Evolutionary conservation across 345 rosid species (phyloP).

Genomic region (Capsella bursapastoris): DNA sequence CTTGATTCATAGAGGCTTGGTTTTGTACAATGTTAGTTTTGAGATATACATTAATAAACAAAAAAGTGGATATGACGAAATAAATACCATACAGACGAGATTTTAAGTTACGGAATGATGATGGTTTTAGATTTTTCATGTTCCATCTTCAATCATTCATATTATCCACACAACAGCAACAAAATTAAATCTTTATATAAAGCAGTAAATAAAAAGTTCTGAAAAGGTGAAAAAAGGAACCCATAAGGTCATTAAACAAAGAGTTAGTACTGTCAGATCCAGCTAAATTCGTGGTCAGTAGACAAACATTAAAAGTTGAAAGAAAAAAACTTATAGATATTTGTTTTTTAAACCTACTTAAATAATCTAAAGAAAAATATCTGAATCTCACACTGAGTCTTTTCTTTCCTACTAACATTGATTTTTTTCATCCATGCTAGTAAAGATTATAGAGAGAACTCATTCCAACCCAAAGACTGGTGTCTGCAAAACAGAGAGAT

Average conservation of each 20-base stretch:
- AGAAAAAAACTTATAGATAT: constrained; percentile 3
- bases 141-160: constrained; percentile 30
- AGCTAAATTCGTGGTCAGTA: constrained; percentile 35
- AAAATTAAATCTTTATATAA: too few species aligned
- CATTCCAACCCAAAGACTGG: constrained; percentile 93
- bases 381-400: not conserved
- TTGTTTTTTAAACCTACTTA: not conserved
- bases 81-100: not conserved
- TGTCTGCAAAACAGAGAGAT: constrained; percentile 72
- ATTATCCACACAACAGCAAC: not conserved
- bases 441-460: constrained; percentile 33
- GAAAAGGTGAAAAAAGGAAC: constrained; percentile 32
- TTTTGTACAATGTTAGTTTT: too few species aligned
- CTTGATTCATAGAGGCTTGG: too few species aligned
- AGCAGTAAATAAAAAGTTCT: not conserved
- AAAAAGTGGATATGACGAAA: not conserved
- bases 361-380: constrained; percentile 32
- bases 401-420: not conserved
- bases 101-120: not conserved
- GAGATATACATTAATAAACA: too few species aligned
- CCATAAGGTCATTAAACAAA: constrained; percentile 34
- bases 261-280: constrained; percentile 44
- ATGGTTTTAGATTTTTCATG: not conserved
- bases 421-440: not conserved
- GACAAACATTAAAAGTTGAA: constrained; percentile 33